These are phyloP conservation scores for Phaeosphaeriaceae sp. DNA, from an alignment of 2,329 filamentous ascomycete species.

Conservation along the genomic window DNA sequence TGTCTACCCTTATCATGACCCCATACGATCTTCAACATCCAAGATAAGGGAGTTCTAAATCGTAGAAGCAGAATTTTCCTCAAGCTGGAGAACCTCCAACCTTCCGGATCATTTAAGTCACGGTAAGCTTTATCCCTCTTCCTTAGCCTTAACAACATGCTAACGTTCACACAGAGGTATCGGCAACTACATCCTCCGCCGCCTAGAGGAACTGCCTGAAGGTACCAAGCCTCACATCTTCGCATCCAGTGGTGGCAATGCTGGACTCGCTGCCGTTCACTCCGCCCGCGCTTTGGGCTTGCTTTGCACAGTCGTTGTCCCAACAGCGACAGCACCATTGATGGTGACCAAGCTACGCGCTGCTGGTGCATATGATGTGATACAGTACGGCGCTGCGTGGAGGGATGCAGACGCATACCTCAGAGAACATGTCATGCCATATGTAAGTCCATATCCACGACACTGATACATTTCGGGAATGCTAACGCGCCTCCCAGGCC, in stretches of 20 bases:
- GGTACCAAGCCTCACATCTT: conserved; percentile 70
- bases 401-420: conserved; percentile 73
- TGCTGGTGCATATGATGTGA: conserved; percentile 71
- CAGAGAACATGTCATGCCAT: conserved; percentile 62
- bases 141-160: neutral
- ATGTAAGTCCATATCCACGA: conserved; percentile 23
- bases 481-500: conserved; percentile 34
- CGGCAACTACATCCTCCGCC: conserved; percentile 71
- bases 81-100: conserved; percentile 85
- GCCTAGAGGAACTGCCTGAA: conserved; percentile 48
- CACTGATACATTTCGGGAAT: neutral
- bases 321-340: conserved; percentile 67
- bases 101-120: conserved; percentile 86
- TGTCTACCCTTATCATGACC: conserved; percentile 1
- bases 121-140: conserved; percentile 31
- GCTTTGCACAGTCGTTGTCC: conserved; percentile 78
- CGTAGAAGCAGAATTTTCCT: conserved; percentile 75
- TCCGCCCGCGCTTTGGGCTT: conserved; percentile 70
- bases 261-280: conserved; percentile 80
- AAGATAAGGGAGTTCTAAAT: conserved; percentile 47
- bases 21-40: neutral
- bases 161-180: conserved; percentile 59
- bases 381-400: conserved; percentile 73
- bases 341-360: conserved; percentile 76
- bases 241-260: conserved; percentile 82